These are phyloP conservation scores for Penicillium bovifimosum DNA, from an alignment of 495 filamentous ascomycete genomes.

Conservation along the genomic window DNA sequence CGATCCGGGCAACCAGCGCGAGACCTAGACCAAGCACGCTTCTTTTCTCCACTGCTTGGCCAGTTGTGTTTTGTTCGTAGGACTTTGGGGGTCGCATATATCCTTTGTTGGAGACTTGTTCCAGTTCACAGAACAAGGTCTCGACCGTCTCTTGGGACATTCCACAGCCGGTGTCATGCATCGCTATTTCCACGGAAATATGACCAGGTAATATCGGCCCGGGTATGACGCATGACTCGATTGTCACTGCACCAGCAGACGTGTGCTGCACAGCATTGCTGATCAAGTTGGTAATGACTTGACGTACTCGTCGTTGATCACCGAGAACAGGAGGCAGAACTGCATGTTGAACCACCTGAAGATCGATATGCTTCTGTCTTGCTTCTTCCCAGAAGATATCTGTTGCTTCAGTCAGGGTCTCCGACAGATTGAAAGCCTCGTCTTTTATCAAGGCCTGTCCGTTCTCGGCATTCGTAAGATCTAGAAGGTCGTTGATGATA, in stretches of 20 bases:
- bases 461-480: constrained; percentile 82
- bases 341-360: constrained; percentile 61
- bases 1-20: constrained; percentile 73
- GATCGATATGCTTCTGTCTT: constrained; percentile 63
- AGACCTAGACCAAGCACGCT: constrained; percentile 69
- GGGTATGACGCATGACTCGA: constrained; percentile 57
- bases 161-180: constrained; percentile 74
- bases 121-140: constrained; percentile 73
- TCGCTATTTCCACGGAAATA: constrained; percentile 64
- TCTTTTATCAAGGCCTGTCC: constrained; percentile 72
- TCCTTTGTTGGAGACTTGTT: constrained; percentile 68
- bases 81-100: constrained; percentile 33
- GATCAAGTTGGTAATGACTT: constrained; percentile 73
- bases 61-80: constrained; percentile 10
- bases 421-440: constrained; percentile 66
- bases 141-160: constrained; percentile 74
- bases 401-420: constrained; percentile 68
- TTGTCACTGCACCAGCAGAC: constrained; percentile 53
- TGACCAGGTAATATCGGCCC: constrained; percentile 31
- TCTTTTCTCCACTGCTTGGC: constrained; percentile 19
- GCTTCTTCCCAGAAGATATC: constrained; percentile 70
- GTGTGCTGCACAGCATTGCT: constrained; percentile 85
- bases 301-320: constrained; percentile 77
- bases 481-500: constrained; percentile 87
- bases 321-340: constrained; percentile 76